Conservation (phyloP, 2,329 filamentous ascomycete genomes). For the Nigrospora oryzae region DNA sequence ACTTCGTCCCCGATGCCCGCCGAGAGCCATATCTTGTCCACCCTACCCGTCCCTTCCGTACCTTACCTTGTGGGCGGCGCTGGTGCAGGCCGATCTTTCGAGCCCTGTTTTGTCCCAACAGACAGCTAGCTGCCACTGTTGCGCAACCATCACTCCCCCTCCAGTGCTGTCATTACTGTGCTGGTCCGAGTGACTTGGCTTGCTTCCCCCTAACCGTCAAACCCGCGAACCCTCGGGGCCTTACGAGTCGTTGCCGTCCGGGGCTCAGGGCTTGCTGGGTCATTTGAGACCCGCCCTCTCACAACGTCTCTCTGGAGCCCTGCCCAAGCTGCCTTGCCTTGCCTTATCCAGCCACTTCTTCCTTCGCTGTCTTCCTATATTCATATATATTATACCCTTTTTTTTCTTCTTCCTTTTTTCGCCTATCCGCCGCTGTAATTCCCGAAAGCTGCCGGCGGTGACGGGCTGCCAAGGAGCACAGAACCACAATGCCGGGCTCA, state of each 20-base stretch:
- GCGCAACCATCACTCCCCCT: no score
- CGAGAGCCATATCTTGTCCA: background rate
- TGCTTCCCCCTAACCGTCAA: no score
- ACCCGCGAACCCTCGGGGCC: no score
- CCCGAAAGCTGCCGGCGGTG: background rate
- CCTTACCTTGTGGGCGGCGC: background rate
- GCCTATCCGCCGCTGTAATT: background rate
- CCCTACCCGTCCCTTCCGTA: background rate
- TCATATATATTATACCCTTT: background rate
- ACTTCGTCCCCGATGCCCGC: background rate
- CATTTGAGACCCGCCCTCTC: no score
- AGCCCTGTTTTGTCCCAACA: background rate
- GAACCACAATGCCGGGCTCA: constrained; percentile 14
- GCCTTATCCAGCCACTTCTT: no score
- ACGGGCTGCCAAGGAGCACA: constrained; percentile 4
- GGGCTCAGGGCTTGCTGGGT: no score
- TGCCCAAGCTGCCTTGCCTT: no score
- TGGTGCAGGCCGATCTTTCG: background rate
- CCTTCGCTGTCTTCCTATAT: no score
- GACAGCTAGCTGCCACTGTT: background rate
- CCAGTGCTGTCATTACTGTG: no score
- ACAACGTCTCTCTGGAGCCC: no score
- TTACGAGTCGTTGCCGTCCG: no score
- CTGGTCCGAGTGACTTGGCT: no score
- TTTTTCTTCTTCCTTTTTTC: background rate